Evolutionary conservation across 345 rosid species (phyloP), one percentile per base, ranked within the genome.

Genomic region (Iberis pinnata): DNA sequence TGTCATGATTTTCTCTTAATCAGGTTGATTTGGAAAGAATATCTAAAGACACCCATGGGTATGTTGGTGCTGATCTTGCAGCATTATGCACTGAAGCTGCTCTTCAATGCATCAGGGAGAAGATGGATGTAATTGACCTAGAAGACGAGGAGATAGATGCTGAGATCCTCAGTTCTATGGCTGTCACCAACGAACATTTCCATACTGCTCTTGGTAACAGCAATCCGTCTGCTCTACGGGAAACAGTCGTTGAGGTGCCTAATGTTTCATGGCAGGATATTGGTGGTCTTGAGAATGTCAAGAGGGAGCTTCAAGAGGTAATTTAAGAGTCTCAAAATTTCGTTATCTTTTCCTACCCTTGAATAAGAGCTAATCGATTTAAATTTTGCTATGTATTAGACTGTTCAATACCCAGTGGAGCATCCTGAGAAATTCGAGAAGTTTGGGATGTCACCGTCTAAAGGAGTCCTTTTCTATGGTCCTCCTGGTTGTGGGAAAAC

Each of bases 371-470:
- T 68, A 49, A 60, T 18, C 20, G 49, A 1, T 39, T 12, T 14
- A 2, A 1, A 14, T 24, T 43, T 31, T 20, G 17, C 9, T 45
- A 11, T 37, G 22, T 49, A 44, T 19, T 59, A 81, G 89, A 82
- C 85, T 63, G 85, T 82, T 42, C 89, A 79, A 63, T 82, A 79
- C 60, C 89, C 89, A n/a, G 83, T 82, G 58, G 89, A 82, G 83
- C 89, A 82, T 38, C 89, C 89, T 2, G 85, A 82, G 73, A 82
- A 77, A 66, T 82, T 82, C 32, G 81, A 79, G 79, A 82, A 82
- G 59, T 79, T 82, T 68, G 89, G 83, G 6, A 79, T 82, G 89
- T 76, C 89, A 26, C 89, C 89, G n/a, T 82, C 89, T 1, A 79
- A 79, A 39, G 89, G 86, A 16, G 86, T 77, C 60, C 78, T 82